Evolutionary conservation across 2,329 filamentous ascomycete genomes (phyloP).

Genomic region (Podosphaera xanthii): DNA sequence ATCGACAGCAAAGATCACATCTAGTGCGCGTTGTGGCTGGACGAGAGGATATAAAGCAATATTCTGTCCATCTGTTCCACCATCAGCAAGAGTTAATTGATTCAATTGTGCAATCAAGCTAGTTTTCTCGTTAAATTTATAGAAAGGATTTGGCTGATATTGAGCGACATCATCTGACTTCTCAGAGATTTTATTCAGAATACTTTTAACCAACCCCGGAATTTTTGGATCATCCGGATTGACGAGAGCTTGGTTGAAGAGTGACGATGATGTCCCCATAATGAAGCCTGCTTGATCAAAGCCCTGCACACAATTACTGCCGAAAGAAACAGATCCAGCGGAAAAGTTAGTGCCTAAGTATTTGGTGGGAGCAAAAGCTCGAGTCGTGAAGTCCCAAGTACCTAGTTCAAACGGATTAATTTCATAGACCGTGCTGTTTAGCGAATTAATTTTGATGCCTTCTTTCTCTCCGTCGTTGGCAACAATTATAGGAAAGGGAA

Average conservation of each 20-base stretch:
- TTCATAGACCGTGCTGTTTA: slow-evolving; percentile 57
- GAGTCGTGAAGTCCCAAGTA: slow-evolving; percentile 49
- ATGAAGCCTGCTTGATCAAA: slow-evolving; percentile 68
- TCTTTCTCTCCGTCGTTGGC: slow-evolving; percentile 39
- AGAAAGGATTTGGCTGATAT: slow-evolving; percentile 58
- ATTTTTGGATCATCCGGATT: slow-evolving; percentile 27
- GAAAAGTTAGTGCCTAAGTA: slow-evolving; percentile 55
- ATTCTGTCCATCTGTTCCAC: slow-evolving; percentile 57
- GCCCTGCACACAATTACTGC: slow-evolving; percentile 45
- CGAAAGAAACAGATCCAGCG: slow-evolving; percentile 30
- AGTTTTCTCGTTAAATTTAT: slow-evolving; percentile 32
- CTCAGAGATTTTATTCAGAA: slow-evolving; percentile 22
- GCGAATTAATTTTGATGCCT: slow-evolving; percentile 33
- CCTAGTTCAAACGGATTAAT: slow-evolving; percentile 66
- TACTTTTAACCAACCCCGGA: slow-evolving; percentile 22
- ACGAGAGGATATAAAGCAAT: slow-evolving; percentile 59
- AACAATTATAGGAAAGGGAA: slow-evolving; percentile 53
- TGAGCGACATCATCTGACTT: slow-evolving; percentile 50
- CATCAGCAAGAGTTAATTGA: slow-evolving; percentile 51
- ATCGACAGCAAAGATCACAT: slow-evolving; percentile 65
- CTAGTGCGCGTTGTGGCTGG: slow-evolving; percentile 46
- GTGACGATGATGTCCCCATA: slow-evolving; percentile 64
- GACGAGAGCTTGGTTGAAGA: slow-evolving; percentile 62
- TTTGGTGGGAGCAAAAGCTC: slow-evolving; percentile 45
- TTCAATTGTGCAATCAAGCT: slow-evolving; percentile 31